Conservation (phyloP, 2,329 filamentous ascomycete genomes). For the Fusarium keratoplasticum region DNA sequence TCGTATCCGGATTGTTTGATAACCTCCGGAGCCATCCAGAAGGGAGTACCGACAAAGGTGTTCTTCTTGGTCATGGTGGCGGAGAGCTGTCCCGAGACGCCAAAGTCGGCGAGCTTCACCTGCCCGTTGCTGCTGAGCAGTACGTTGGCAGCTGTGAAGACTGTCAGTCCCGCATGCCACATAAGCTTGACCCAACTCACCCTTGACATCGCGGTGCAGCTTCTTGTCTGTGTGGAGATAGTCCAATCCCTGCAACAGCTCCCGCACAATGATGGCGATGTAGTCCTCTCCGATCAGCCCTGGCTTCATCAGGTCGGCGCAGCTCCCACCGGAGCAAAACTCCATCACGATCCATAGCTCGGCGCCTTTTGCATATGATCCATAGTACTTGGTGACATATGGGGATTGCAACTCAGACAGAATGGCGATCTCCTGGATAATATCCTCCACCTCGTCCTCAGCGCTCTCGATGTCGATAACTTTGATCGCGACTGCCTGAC, state of each 20-base stretch:
- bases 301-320: slow-evolving; percentile 94
- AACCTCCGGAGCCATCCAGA: slow-evolving; percentile 99
- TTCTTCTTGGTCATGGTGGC: slow-evolving; percentile 99
- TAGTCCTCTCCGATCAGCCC: slow-evolving; percentile 93
- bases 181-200: slow-evolving; percentile 55
- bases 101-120: slow-evolving; percentile 97
- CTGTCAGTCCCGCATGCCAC: neutral
- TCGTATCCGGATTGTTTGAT: slow-evolving; percentile 99
- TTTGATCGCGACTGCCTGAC: slow-evolving; percentile 96
- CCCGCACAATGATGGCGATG: slow-evolving; percentile 93
- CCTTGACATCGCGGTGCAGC: slow-evolving; percentile 95
- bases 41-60: slow-evolving; percentile 96
- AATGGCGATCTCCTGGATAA: slow-evolving; percentile 98
- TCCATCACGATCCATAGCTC: slow-evolving; percentile 99
- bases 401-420: slow-evolving; percentile 95
- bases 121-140: slow-evolving; percentile 90
- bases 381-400: slow-evolving; percentile 97
- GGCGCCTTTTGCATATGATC: slow-evolving; percentile 94
- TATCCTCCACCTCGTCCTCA: slow-evolving; percentile 99
- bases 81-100: slow-evolving; percentile 93
- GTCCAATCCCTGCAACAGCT: slow-evolving; percentile 88
- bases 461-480: slow-evolving; percentile 99
- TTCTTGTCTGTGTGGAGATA: slow-evolving; percentile 97
- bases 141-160: slow-evolving; percentile 83
- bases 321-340: slow-evolving; percentile 96